Conservation (phyloP, 2,329 filamentous ascomycete genomes). For the Torrubiella hemipterigena region DNA sequence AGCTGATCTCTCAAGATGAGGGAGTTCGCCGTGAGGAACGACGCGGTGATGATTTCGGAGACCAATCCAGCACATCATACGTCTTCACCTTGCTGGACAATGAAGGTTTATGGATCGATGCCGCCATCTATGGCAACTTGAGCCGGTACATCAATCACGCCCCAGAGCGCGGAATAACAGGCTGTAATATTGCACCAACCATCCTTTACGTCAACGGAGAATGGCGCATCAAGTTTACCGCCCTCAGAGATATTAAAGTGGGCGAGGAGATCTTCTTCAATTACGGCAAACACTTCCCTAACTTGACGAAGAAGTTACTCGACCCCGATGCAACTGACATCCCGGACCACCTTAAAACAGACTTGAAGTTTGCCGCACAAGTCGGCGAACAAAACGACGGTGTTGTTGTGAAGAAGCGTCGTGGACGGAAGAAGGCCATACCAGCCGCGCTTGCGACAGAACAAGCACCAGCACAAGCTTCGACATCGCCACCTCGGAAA, state of each 20-base stretch:
- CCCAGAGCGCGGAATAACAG: conserved; percentile 30
- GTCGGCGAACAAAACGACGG: no score
- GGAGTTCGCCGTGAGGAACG: conserved; percentile 54
- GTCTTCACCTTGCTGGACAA: conserved; percentile 48
- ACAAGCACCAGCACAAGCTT: no score
- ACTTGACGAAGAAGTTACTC: conserved; percentile 35
- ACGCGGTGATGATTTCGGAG: conserved; percentile 48
- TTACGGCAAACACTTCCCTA: conserved; percentile 60
- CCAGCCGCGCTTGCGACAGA: no score
- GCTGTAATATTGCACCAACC: conserved; percentile 52
- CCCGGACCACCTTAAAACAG: no score
- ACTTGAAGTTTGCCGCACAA: no score
- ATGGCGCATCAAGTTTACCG: conserved; percentile 64
- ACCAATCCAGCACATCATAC: conserved; percentile 50
- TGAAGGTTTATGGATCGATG: conserved; percentile 59
- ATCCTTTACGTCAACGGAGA: conserved; percentile 65
- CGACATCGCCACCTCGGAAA: no score
- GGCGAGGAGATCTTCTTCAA: conserved; percentile 76
- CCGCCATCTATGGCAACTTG: conserved; percentile 66
- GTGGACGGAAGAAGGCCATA: no score
- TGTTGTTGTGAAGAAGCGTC: no score
- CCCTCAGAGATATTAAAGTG: conserved; percentile 50
- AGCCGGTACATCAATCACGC: conserved; percentile 78
- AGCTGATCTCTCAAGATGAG: conserved; percentile 60
- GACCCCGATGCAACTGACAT: no score